A percentile compares a stretch with the other conserved stretches of the same genome.
phyloP scores from a whole-genome alignment of 1,284 basidiomycete genomes.

The Taiwanofungus camphoratus region DNA sequence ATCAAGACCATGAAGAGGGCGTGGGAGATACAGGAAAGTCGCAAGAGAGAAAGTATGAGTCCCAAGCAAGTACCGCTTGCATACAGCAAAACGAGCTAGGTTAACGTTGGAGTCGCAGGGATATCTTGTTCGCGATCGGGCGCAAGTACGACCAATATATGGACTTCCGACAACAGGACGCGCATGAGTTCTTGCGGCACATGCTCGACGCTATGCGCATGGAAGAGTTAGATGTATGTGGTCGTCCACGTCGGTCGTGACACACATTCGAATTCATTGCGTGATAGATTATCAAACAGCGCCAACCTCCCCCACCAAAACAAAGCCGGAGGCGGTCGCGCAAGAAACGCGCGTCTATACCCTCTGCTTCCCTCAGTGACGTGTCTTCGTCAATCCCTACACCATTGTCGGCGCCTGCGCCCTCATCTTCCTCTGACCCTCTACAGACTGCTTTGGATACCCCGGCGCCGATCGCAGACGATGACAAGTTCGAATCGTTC shows the following conservation, averaged over 20 bases:
- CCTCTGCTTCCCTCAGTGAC: conserved; percentile 4
- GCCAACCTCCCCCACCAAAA: conserved; percentile 45
- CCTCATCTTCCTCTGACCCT: conserved; percentile 1
- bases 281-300: conserved; percentile 69
- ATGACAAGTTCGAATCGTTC: conserved; percentile 61
- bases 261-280: background rate
- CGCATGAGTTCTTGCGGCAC: conserved; percentile 88
- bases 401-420: background rate
- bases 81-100: background rate
- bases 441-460: background rate
- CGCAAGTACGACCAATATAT: conserved; percentile 91
- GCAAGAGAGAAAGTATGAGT: conserved; percentile 46
- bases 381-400: conserved; percentile 8
- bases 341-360: conserved; percentile 7
- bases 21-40: conserved; percentile 52
- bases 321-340: conserved; percentile 30
- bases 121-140: conserved; percentile 65
- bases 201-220: conserved; percentile 90
- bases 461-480: conserved; percentile 21
- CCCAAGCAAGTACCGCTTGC: conserved; percentile 47
- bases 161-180: conserved; percentile 90
- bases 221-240: conserved; percentile 86
- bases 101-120: conserved; percentile 26
- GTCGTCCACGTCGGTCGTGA: background rate
- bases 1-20: conserved; percentile 49